Conservation (phyloP, 352 stramenopile genomes). For the Pythium coloratum region DNA sequence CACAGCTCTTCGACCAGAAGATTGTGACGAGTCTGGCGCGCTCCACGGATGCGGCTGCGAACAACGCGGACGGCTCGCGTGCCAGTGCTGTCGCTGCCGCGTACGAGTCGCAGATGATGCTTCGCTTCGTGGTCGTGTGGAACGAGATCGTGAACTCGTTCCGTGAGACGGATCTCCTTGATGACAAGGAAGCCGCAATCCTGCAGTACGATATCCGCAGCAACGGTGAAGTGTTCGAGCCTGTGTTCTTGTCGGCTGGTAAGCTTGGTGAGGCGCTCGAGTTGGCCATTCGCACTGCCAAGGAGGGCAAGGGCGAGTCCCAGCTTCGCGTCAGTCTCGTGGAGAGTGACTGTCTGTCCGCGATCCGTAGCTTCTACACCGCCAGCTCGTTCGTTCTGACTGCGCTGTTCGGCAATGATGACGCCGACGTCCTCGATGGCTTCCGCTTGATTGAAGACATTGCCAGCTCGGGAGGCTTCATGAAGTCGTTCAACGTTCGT, state of each 20-base stretch:
- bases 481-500: constrained; percentile 76
- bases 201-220: constrained; percentile 68
- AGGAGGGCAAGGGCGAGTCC: constrained; percentile 79
- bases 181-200: constrained; percentile 53
- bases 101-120: constrained; percentile 52
- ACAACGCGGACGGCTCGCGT: constrained; percentile 11
- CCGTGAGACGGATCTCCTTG: constrained; percentile 41
- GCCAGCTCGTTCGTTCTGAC: constrained; percentile 75
- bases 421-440: constrained; percentile 76
- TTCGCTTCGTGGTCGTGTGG: constrained; percentile 55
- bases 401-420: constrained; percentile 73
- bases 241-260: constrained; percentile 81
- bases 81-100: constrained; percentile 27
- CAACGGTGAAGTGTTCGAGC: constrained; percentile 85
- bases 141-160: constrained; percentile 59
- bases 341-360: constrained; percentile 79
- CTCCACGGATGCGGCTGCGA: constrained; percentile 31
- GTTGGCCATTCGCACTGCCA: constrained; percentile 63
- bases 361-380: constrained; percentile 83
- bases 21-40: constrained; percentile 44
- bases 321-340: constrained; percentile 77
- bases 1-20: constrained; percentile 48
- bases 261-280: constrained; percentile 80
- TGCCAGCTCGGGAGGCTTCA: constrained; percentile 58
- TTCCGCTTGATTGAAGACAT: constrained; percentile 82